These are phyloP conservation scores for Tilletia walkeri DNA, from an alignment of 1,284 basidiomycete genomes.

Conservation along the genomic window DNA sequence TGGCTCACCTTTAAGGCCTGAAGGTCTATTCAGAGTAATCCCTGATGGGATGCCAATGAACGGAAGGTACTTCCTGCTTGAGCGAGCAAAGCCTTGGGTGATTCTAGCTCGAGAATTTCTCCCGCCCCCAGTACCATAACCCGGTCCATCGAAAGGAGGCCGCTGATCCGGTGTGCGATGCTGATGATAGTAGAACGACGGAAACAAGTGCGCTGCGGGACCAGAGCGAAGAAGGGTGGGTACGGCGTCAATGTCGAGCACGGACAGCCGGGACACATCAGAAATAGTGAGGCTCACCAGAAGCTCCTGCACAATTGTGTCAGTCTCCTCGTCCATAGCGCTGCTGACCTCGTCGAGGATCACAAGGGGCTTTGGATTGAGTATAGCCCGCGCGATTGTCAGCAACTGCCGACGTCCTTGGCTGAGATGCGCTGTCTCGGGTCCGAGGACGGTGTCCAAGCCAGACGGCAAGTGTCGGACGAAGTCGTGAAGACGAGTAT, in stretches of 20 bases:
- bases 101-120: not conserved
- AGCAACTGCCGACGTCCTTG: slow-evolving; percentile 55
- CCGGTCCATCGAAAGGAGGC: not conserved
- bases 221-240: not conserved
- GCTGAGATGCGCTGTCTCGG: slow-evolving; percentile 27
- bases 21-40: not conserved
- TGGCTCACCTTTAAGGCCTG: no score
- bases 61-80: not conserved
- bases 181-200: not conserved
- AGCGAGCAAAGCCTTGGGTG: not conserved
- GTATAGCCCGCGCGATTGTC: slow-evolving; percentile 60
- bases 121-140: not conserved
- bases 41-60: not conserved
- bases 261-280: no score
- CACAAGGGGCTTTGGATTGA: slow-evolving; percentile 59
- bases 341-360: slow-evolving; percentile 60
- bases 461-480: slow-evolving; percentile 36
- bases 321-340: slow-evolving; percentile 33
- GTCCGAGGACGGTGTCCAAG: slow-evolving; percentile 27
- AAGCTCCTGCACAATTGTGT: slow-evolving; percentile 66
- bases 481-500: slow-evolving; percentile 42
- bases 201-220: not conserved
- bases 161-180: not conserved
- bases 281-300: slow-evolving; percentile 17
- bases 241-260: no score